These are phyloP conservation scores for Mycocentrospora acerina DNA, from an alignment of 2,329 filamentous ascomycete species.

Conservation along the genomic window DNA sequence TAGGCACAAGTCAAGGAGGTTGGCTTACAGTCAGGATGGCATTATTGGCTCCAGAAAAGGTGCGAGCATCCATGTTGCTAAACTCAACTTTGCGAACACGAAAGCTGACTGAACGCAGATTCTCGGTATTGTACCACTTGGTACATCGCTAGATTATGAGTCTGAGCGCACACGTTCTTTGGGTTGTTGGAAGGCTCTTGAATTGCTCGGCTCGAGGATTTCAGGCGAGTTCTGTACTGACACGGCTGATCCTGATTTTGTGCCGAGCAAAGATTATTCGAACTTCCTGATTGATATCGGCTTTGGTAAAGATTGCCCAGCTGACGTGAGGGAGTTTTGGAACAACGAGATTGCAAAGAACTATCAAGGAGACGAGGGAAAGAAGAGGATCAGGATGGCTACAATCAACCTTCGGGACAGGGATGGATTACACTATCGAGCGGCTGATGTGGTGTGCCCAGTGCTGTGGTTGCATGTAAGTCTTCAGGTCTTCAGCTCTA, in stretches of 20 bases:
- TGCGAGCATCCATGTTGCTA: too few species aligned
- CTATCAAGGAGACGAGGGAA: slow-evolving; percentile 54
- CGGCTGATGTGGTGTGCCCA: slow-evolving; percentile 53
- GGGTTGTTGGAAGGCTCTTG: slow-evolving; percentile 52
- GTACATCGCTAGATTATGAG: slow-evolving; percentile 56
- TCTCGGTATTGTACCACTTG: slow-evolving; percentile 53
- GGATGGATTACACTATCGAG: slow-evolving; percentile 49
- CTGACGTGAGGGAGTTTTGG: slow-evolving; percentile 48
- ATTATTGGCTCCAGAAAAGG: slow-evolving; percentile 51
- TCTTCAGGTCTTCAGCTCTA: too few species aligned
- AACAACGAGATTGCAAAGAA: slow-evolving; percentile 45
- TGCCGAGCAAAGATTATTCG: slow-evolving; percentile 45
- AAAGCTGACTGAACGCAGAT: slow-evolving; percentile 40
- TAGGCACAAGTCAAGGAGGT: slow-evolving; percentile 57
- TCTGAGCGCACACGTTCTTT: slow-evolving; percentile 46
- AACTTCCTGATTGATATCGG: slow-evolving; percentile 51
- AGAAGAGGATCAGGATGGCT: slow-evolving; percentile 51
- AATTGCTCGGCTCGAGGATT: slow-evolving; percentile 39
- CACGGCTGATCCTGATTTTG: slow-evolving; percentile 47
- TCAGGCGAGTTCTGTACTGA: slow-evolving; percentile 40
- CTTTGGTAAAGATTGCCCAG: slow-evolving; percentile 46
- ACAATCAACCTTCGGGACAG: slow-evolving; percentile 51
- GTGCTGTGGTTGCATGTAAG: slow-evolving; percentile 53
- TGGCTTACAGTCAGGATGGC: slow-evolving; percentile 57
- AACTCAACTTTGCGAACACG: too few species aligned